Base-by-base conservation (phyloP, 1,139 yeast genomes). In the Lodderomyces oxycetoniae region DNA sequence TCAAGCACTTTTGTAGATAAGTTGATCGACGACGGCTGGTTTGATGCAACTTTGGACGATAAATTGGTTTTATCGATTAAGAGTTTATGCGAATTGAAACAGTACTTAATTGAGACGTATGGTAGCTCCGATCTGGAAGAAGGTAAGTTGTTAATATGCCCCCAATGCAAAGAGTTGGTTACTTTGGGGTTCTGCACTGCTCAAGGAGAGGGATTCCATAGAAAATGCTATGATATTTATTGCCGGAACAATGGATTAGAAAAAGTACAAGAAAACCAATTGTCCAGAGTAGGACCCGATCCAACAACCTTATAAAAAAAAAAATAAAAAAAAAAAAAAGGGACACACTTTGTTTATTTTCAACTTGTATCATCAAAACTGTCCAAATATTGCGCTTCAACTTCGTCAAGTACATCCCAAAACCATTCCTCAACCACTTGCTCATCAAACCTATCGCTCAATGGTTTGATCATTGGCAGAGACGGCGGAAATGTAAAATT, bases 391-490 rank as follows among this genome's bases (percentile, higher is more conserved):
- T 74, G 79, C 28, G 78, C 85, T 40, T 85, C 93, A 0, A 87
- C 74, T 56, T 91, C 96, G 53, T 91, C 96, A 3, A 91, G 51
- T 4, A 89, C 50, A 55, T 91, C 98, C 77, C 82, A 80, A 5
- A 77, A 78, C 51, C 84, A 72, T 46, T 87, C 96, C 42, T 88
- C 96, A 1, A 87, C 80, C 8, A 87, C 75, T 39, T 67, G 72
- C 47, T 84, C 87, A 15, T 74, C 71, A 48, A 79, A 86, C 24
- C 94, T 57, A 35, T 75, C 77, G 41, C 73, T 58, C 33, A 86
- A 63, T 0, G 84, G 74, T 35, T 63, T 63, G 16, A 4, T 16
- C 2, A n/a, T 14, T 21, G 20, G 11, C 3, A 61, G 42, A 4
- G 64, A 63, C 0, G 53, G 46, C 0, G 82, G 77, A 37, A 41